Conservation (phyloP, 345 rosid species). For the Euphorbia pulcherrima region DNA sequence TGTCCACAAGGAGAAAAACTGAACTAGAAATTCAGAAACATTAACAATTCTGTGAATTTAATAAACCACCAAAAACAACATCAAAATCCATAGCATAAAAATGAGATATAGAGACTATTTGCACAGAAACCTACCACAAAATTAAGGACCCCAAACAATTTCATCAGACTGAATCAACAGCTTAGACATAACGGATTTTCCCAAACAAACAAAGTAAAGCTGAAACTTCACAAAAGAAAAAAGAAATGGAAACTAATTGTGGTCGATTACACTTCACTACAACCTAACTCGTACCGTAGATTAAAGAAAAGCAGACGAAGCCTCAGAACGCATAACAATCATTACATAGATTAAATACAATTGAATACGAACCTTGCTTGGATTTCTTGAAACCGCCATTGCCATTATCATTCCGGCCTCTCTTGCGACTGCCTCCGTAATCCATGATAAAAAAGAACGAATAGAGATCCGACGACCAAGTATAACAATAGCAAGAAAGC, state of each 20-base stretch:
- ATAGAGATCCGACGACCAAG: not conserved
- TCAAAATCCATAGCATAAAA: not conserved
- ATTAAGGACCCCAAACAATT: slow-evolving; percentile 2
- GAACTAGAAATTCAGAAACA: no score
- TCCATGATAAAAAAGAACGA: slow-evolving; percentile 22
- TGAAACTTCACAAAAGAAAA: not conserved
- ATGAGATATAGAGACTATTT: no score
- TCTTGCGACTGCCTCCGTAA: slow-evolving; percentile 22
- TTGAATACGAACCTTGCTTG: slow-evolving; percentile 40
- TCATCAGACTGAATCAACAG: not conserved
- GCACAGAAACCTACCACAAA: not conserved
- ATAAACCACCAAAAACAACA: not conserved
- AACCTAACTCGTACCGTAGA: not conserved
- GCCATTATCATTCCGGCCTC: slow-evolving; percentile 49
- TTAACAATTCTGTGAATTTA: not conserved
- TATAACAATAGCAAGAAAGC: no score
- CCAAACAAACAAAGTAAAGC: not conserved
- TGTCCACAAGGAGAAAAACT: no score
- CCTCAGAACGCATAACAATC: not conserved
- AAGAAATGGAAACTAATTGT: not conserved
- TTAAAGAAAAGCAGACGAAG: not conserved
- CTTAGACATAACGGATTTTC: not conserved
- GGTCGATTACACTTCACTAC: not conserved
- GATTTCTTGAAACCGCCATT: slow-evolving; percentile 74
- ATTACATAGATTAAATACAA: not conserved